Base-by-base conservation (phyloP, 352 stramenopile genomes). In the Phytophthora litchii region DNA sequence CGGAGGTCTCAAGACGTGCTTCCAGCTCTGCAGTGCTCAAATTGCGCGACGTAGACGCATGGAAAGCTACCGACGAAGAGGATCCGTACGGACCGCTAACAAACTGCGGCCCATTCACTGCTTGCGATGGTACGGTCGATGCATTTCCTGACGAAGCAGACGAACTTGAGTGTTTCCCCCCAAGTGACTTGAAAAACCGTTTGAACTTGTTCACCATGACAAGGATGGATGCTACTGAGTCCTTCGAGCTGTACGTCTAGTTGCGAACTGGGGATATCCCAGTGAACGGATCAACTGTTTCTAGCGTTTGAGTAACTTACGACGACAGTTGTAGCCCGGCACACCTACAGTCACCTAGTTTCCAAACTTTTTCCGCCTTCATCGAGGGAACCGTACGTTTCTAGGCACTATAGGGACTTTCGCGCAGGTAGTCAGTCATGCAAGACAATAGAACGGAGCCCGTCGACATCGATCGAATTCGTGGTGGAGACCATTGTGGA, bases 171-270 rank as follows among this genome's bases (percentile, higher is more conserved):
- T 75, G 57, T 42, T 78, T 84, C 36, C 72, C 72, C 23, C 66
- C 66, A 36, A 84, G 61, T 20, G 70, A 68, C 54, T 72, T 74
- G 60, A 84, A 78, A 41, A 84, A 84, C 8, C 60, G 65, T 43
- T 72, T 74, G 50, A 84, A 57, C 49, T 80, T 84, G 64, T 82
- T 82, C 32, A 80, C 72, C 75, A 84, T 84, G 44, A 14, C n/a
- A 25, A 43, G 10, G 12, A 27, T 5, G 3, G 20, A n/a, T n/a
- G n/a, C n/a, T n/a, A n/a, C n/a, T n/a, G n/a, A n/a, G 37, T n/a
- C 14, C 6, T 43, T 43, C 16, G 37, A 43, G 37, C 17, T 25
- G 7, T 43, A 43, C 37, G 16, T 34, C 29, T 34, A 34, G 29
- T 34, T 34, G 29, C 3, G 29, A 34, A 34, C 29, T 34, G 29